Percentiles rank a stretch among this genome's conserved stretches.
Evolutionary conservation across 306 rosid genomes (phyloP).

Genomic region (Fragaria ananassa): DNA sequence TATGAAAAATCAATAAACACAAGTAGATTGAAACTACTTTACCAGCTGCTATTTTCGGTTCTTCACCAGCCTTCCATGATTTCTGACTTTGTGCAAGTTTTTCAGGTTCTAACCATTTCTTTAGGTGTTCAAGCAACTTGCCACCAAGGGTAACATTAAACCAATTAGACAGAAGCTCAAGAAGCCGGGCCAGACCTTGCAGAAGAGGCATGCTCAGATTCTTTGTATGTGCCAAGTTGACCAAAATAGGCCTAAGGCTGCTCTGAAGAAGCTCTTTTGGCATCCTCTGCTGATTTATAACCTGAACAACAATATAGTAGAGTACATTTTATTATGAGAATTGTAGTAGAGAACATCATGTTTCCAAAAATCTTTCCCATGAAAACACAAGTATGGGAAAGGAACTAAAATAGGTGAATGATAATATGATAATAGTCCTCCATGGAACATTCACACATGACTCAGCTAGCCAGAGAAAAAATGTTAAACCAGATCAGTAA

Average conservation of each 20-base stretch:
- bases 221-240: slow-evolving; percentile 92
- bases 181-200: slow-evolving; percentile 95
- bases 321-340: background rate
- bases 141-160: slow-evolving; percentile 96
- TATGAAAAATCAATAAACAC: slow-evolving; percentile 22
- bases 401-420: slow-evolving; percentile 4
- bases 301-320: slow-evolving; percentile 42
- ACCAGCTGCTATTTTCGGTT: slow-evolving; percentile 99
- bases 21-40: slow-evolving; percentile 27
- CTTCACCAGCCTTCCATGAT: slow-evolving; percentile 99
- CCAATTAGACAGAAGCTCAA: slow-evolving; percentile 95
- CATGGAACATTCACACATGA: slow-evolving; percentile 12
- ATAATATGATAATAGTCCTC: slow-evolving; percentile 19
- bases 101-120: slow-evolving; percentile 99
- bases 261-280: slow-evolving; percentile 96
- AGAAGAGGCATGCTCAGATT: slow-evolving; percentile 98
- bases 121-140: slow-evolving; percentile 88
- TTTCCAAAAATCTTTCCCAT: slow-evolving; percentile 14
- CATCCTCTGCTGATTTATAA: slow-evolving; percentile 91
- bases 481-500: slow-evolving; percentile 16
- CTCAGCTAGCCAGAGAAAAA: slow-evolving; percentile 9
- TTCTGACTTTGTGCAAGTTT: slow-evolving; percentile 95
- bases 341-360: background rate
- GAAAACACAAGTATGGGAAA: slow-evolving; percentile 18
- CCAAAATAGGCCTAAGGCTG: slow-evolving; percentile 97